Percentiles rank a stretch among this genome's conserved stretches.
These are phyloP conservation scores for Arthrobotrys entomopaga DNA, from an alignment of 2,329 filamentous ascomycete genomes.

Conservation along the genomic window DNA sequence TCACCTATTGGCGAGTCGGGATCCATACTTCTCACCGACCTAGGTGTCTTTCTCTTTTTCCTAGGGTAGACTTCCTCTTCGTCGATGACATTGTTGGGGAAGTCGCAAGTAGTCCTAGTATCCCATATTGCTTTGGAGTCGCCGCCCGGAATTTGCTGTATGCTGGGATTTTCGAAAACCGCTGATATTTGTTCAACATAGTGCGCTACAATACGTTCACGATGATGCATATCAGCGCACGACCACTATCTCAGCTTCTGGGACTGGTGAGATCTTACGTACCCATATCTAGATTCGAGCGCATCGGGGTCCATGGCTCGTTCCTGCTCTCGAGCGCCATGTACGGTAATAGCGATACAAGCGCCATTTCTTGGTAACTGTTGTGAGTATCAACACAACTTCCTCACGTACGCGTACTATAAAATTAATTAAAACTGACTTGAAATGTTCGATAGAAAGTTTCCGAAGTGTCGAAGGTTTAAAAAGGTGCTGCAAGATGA, in stretches of 20 bases:
- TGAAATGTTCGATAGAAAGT: neutral
- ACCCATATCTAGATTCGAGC: conserved; percentile 42
- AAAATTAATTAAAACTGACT: too few relatives aligned
- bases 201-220: conserved; percentile 9
- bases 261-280: conserved; percentile 6
- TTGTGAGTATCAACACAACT: neutral
- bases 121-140: conserved; percentile 51
- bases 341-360: conserved; percentile 47
- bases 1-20: conserved; percentile 39
- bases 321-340: conserved; percentile 33
- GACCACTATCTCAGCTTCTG: neutral
- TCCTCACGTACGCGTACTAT: too few relatives aligned
- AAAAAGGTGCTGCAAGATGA: conserved; percentile 1
- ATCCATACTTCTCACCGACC: conserved; percentile 45
- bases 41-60: conserved; percentile 45
- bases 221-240: neutral
- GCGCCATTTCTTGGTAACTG: conserved; percentile 29
- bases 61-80: conserved; percentile 45
- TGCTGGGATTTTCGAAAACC: conserved; percentile 50
- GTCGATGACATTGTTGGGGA: conserved; percentile 52
- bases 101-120: conserved; percentile 51
- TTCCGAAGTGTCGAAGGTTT: conserved; percentile 1
- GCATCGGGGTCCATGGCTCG: conserved; percentile 42
- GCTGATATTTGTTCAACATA: conserved; percentile 53
- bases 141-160: conserved; percentile 47